Evolutionary conservation across 202 grass and related monocot species (phyloP).

Genomic region (Alloteropsis angusta): DNA sequence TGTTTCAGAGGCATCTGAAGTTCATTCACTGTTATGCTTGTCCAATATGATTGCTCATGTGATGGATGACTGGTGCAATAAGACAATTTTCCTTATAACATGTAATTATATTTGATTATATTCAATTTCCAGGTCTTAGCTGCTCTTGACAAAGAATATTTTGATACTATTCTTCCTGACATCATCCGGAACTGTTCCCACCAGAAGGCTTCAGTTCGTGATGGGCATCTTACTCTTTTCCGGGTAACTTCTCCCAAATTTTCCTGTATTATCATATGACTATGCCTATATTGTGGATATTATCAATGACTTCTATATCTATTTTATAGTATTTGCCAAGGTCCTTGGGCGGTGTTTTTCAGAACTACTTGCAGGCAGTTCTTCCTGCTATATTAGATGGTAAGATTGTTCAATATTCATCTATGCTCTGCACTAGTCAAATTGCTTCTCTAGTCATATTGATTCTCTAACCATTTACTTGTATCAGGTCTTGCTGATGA

Average conservation of each 20-base stretch:
- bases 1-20: neutral
- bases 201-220: constrained; percentile 85
- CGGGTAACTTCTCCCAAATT: constrained; percentile 34
- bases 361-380: constrained; percentile 81
- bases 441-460: constrained; percentile 29
- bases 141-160: constrained; percentile 90
- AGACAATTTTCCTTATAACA: neutral
- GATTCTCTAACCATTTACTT: constrained; percentile 33
- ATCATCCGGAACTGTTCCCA: constrained; percentile 93
- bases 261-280: neutral
- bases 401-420: constrained; percentile 34
- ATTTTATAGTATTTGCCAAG: constrained; percentile 79
- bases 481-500: constrained; percentile 92
- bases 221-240: constrained; percentile 95
- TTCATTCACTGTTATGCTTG: neutral
- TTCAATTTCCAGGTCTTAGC: constrained; percentile 69
- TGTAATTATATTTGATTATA: constrained; percentile 17
- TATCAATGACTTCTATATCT: constrained; percentile 29
- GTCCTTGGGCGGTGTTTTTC: constrained; percentile 82
- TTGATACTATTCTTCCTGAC: constrained; percentile 88
- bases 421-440: constrained; percentile 23
- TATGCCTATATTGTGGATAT: constrained; percentile 11
- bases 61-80: neutral
- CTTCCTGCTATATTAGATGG: constrained; percentile 98
- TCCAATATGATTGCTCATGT: neutral